Evolutionary conservation across 1,284 basidiomycete species (phyloP), one percentile per base, ranked within the genome.

Genomic region (Ceratobasidium sp.): DNA sequence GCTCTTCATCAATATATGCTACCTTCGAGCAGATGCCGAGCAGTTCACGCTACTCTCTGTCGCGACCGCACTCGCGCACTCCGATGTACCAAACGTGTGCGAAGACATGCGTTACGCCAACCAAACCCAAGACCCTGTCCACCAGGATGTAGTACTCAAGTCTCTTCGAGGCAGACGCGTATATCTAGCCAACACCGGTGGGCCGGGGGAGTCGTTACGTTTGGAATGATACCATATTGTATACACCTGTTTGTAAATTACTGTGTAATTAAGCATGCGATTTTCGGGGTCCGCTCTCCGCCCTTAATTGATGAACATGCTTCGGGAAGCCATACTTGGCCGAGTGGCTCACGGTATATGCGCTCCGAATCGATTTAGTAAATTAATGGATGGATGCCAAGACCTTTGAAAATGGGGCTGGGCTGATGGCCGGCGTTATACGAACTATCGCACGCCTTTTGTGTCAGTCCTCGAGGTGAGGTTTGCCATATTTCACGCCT

Each of bases 1-100:
- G 26, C n/a, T 71, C 13, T 71, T 71, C 44, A 58, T 71, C 55
- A 71, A 59, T 23, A 3, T 41, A 6, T 71, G 67, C 21, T 35
- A 71, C 35, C 35, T 71, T 26, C 50, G 67, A 5, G 58, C 54
- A 23, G 44, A 71, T 4, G 50, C 44, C 18, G 67, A 71, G 43
- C 67, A 59, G 55, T 71, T 71, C 50, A 71, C 67, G 18, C 35
- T 71, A n/a, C 38, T 71, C 26, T 71, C 67, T 5, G 43, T 71
- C 4, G 23, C 67, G 6, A 46, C 67, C 6, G 67, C 67, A 32
- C 32, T 71, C 43, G 55, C 67, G 1, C 41, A 38, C 28, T 71
- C 67, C 0, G 59, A 71, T 50, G 1, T 71, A 21, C 54, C 54
- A 23, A 28, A 23, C 50, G 46, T 71, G 50, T 71, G 55, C 55